Evolutionary conservation across 106 monocot species (phyloP).

Genomic region (Dendrobium chrysotoxum): DNA sequence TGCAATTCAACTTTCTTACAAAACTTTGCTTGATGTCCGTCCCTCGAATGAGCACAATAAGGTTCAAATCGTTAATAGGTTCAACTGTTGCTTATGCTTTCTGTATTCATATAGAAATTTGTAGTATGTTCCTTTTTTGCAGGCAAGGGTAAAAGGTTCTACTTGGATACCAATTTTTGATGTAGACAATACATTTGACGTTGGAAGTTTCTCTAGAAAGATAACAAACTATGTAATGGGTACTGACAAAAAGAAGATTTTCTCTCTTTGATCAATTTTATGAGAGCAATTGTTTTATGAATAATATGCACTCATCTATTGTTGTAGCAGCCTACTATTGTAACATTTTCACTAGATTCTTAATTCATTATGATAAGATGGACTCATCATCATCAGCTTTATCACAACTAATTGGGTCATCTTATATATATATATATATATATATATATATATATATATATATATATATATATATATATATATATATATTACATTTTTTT

Average conservation of each 20-base stretch:
- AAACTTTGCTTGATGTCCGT: constrained; percentile 85
- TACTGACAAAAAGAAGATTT: constrained; percentile 18
- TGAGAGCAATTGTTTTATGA: not conserved
- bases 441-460: no score
- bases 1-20: constrained; percentile 80
- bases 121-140: not conserved
- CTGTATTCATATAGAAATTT: not conserved
- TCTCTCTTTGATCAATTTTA: not conserved
- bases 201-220: constrained; percentile 53
- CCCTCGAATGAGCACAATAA: constrained; percentile 72
- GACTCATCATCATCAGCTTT: not conserved
- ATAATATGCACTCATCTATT: not conserved
- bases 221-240: constrained; percentile 87
- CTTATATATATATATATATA: no score
- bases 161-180: constrained; percentile 98
- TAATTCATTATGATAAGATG: not conserved
- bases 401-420: not conserved
- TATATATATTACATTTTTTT: no score
- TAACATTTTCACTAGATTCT: not conserved
- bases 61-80: constrained; percentile 20
- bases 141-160: constrained; percentile 96
- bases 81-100: not conserved
- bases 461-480: no score
- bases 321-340: not conserved
- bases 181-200: constrained; percentile 34